These are phyloP conservation scores for Sutorius australiensis DNA, from an alignment of 768 basidiomycete species.

Conservation along the genomic window DNA sequence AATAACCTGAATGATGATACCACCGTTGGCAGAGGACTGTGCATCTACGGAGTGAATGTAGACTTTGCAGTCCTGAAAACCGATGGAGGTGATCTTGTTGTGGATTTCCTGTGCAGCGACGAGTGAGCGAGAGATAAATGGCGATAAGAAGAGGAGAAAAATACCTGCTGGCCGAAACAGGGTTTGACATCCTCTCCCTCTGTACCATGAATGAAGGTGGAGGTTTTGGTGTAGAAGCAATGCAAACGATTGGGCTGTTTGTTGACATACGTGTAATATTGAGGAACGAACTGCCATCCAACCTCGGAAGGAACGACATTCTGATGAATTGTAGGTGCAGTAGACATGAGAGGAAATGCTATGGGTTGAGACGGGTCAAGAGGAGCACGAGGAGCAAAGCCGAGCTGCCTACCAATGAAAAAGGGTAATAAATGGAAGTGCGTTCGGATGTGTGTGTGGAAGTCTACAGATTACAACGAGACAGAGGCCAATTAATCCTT, in stretches of 20 bases:
- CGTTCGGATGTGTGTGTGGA: conserved; percentile 33
- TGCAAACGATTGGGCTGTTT: conserved; percentile 95
- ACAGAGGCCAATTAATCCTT: conserved; percentile 27
- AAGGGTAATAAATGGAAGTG: conserved; percentile 35
- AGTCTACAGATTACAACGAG: conserved; percentile 36
- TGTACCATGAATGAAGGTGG: conserved; percentile 94
- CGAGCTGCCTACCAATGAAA: conserved; percentile 22
- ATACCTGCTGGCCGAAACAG: conserved; percentile 90
- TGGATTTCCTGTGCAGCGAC: conserved; percentile 77
- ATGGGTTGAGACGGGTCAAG: conserved; percentile 1
- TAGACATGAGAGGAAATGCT: conserved; percentile 39
- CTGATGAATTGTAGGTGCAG: conserved; percentile 46
- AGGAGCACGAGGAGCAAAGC: background rate
- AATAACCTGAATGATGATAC: conserved; percentile 98
- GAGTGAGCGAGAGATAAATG: conserved; percentile 3
- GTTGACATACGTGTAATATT: conserved; percentile 99
- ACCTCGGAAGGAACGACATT: conserved; percentile 89
- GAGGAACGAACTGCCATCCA: conserved; percentile 98
- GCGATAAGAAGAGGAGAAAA: conserved; percentile 22
- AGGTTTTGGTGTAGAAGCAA: conserved; percentile 98
- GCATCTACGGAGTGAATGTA: conserved; percentile 99
- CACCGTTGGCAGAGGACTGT: conserved; percentile 89
- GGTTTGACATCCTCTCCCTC: conserved; percentile 93
- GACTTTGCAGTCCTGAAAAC: conserved; percentile 96
- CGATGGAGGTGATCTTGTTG: conserved; percentile 90